Evolutionary conservation across 139 green algal genomes (phyloP).

Genomic region (Coccomyxa sp.): DNA sequence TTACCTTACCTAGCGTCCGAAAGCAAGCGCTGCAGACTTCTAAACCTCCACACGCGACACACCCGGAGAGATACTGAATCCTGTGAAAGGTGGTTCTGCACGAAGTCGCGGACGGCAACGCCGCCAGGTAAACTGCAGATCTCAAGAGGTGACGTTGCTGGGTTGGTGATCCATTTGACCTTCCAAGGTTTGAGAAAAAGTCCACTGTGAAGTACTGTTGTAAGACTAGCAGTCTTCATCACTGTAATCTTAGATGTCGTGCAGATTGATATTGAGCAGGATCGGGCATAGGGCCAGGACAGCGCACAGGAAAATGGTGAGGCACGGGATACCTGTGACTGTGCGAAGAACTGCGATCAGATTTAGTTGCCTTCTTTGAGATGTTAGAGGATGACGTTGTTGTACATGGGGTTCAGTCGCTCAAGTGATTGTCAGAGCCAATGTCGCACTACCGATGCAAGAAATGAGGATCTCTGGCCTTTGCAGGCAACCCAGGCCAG

Average conservation of each 20-base stretch:
- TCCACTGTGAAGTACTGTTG: not conserved
- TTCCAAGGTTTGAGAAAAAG: not conserved
- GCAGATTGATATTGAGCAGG: not conserved
- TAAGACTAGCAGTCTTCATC: not conserved
- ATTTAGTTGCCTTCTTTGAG: not conserved
- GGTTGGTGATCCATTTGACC: not conserved
- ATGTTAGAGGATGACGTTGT: not conserved
- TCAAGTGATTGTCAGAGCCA: not conserved
- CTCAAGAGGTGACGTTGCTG: not conserved
- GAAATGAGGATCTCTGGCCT: not conserved
- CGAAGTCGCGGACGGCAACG: not conserved
- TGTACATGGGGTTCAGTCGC: not conserved
- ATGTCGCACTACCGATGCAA: not conserved
- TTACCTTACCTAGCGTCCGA: no score
- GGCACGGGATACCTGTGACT: no score
- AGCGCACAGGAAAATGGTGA: not conserved
- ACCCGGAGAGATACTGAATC: no score
- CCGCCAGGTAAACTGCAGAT: not conserved
- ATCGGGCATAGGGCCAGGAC: not conserved
- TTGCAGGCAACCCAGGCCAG: constrained; percentile 11
- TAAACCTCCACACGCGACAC: no score
- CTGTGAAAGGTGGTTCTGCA: no score
- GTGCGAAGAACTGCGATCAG: not conserved
- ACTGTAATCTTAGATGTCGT: not conserved
- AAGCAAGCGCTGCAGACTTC: no score